Conservation (phyloP, 169 alveolate genomes). For the Plasmodium vivax region DNA sequence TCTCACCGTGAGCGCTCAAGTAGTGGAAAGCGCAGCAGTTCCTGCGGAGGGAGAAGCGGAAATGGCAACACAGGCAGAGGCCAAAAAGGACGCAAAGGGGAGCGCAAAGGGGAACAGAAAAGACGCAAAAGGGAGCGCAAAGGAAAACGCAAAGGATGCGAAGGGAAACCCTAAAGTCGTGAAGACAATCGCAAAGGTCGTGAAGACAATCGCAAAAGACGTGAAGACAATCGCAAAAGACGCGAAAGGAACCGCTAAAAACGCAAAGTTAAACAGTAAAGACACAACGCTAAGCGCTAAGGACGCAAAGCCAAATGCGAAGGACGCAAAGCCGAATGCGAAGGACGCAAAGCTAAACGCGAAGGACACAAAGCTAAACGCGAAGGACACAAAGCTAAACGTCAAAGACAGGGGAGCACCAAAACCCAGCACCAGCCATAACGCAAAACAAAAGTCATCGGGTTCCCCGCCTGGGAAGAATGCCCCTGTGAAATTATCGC, state of each 20-base stretch:
- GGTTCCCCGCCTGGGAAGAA: background rate
- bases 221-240: no score
- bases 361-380: background rate
- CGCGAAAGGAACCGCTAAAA: no score
- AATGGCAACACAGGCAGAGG: background rate
- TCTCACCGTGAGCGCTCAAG: background rate
- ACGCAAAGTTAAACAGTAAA: background rate
- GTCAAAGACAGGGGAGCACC: background rate
- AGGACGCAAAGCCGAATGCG: no score
- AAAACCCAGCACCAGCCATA: background rate
- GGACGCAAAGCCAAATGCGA: no score
- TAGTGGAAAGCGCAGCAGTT: background rate
- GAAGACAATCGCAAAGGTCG: no score
- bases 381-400: background rate
- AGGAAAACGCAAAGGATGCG: background rate
- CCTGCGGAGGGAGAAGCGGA: background rate
- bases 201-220: no score
- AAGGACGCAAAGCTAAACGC: background rate
- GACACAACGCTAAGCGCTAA: no score
- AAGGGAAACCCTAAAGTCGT: no score
- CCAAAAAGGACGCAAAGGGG: background rate
- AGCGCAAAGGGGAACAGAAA: background rate
- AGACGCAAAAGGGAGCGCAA: background rate
- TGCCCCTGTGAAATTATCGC: background rate
- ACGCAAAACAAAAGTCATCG: background rate